Evolutionary conservation across 805 yeast genomes (phyloP).

Genomic region (Vanderwaltozyma yarrowii): DNA sequence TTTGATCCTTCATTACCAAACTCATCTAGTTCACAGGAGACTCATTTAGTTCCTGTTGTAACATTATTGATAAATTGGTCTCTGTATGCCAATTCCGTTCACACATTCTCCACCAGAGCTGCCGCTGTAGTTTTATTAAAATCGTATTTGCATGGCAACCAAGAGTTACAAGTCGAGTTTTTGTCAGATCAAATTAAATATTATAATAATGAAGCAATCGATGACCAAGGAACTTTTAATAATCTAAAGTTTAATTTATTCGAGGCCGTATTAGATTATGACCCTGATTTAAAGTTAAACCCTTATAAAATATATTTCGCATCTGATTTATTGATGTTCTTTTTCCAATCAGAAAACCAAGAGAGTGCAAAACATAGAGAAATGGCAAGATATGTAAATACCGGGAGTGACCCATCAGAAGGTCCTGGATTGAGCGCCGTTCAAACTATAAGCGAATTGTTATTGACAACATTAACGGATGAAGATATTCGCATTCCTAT

Average conservation of each 20-base stretch:
- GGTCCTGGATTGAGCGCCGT: constrained; percentile 44
- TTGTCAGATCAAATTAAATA: constrained; percentile 52
- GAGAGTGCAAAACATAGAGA: constrained; percentile 41
- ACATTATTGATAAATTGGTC: constrained; percentile 78
- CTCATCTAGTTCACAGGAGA: constrained; percentile 6
- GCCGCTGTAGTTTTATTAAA: constrained; percentile 59
- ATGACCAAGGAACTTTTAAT: constrained; percentile 22
- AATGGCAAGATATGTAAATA: constrained; percentile 40
- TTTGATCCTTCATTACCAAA: constrained; percentile 60
- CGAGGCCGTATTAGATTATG: constrained; percentile 62
- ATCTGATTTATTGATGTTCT: constrained; percentile 47
- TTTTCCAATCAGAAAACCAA: constrained; percentile 36
- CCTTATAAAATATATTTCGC: constrained; percentile 89
- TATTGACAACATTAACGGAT: constrained; percentile 51
- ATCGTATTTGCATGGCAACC: constrained; percentile 58
- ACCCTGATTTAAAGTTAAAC: constrained; percentile 58
- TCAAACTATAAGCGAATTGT: constrained; percentile 67
- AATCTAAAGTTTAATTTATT: constrained; percentile 43
- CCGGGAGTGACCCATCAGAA: constrained; percentile 29
- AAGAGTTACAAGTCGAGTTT: constrained; percentile 50
- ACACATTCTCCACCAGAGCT: constrained; percentile 69
- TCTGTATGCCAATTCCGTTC: constrained; percentile 67
- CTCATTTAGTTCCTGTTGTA: constrained; percentile 50
- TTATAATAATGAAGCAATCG: constrained; percentile 18
- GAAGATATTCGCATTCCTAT: constrained; percentile 67